Base-by-base conservation (phyloP, 2,329 filamentous ascomycete species). In the Dactylella cylindrospora region DNA sequence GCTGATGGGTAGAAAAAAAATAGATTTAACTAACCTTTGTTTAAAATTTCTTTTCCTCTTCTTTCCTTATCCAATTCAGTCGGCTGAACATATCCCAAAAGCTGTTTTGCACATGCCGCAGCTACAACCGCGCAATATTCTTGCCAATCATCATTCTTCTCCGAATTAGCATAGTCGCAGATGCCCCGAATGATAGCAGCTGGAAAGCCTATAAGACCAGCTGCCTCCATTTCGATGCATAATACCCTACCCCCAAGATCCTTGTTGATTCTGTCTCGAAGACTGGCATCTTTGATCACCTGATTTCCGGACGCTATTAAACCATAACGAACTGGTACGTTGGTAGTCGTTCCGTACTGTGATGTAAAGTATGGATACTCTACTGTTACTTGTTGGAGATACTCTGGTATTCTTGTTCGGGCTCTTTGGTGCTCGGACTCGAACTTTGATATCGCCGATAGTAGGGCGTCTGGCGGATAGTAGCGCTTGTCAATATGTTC, bases 221-320 rank as follows among this genome's bases (percentile, higher is more conserved):
- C 47, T 7, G 47, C 47, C 13, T 43, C 47, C 47, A 52, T 41
- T 25, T 52, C 47, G 29, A 50, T 15, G 40, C 54, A 49, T 6
- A 31, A 25, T 1, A 33, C 33, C 13, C 22, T 9, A 22, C 19
- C 15, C 0, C 26, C 38, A 12, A 45, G 35, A 7, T 25, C 12
- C n/a, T 25, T 6, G 19, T 40, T 29, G 13, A 52, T 13, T 9
- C 19, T 26, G 20, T 52, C 38, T 12, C 47, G 47, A 2, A 52
- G 2, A 3, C 28, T 28, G 9, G 35, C 36, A 9, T 39, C 19
- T 25, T 52, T 43, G 12, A 52, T 25, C 12, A 36, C 44, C 22
- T 47, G 29, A 12, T 38, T 38, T 7, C 44, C 44, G 3, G 44
- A 47, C 4, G 44, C 44, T 5, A 47, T 47, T 9, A 47, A 26